Base-by-base conservation (phyloP, 495 filamentous ascomycete genomes). In the Talaromyces wortmannii region DNA sequence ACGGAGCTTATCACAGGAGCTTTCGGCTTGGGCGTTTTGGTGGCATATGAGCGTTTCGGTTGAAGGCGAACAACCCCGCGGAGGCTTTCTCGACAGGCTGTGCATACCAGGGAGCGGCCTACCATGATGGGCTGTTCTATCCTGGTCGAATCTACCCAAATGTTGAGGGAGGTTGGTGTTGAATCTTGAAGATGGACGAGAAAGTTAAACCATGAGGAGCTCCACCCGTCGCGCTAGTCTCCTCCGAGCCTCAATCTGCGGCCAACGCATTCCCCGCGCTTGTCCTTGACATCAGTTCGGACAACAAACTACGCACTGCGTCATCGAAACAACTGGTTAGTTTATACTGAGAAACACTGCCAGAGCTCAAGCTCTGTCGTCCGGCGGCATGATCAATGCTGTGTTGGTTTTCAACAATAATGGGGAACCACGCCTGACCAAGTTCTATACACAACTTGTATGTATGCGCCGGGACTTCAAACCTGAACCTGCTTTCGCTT, bases 331-430 rank as follows among this genome's bases (percentile, higher is more conserved):
- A 2, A 23, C 23, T 4, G 23, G 23, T 4, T 23, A 23, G 23
- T 23, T 23, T 23, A 23, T 23, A 23, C 23, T 4, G 23, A 23
- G 23, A 23, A 23, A 23, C 23, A 23, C 23, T 23, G 23, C 17
- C 7, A 46, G 13, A 16, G 44, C 44, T 43, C 17, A 46, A 8
- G 17, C n/a, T 46, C 44, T 46, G 44, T n/a, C 15, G 44, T n/a
- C 15, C 10, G 52, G 8, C 18, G 45, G 57, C 55, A 98, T 99
- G 94, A 97, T 99, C 73, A 99, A 97, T 80, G 94, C 94, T 33
- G 90, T 99, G 50, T 80, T 99, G 43, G 91, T 99, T 66, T 99
- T 99, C 80, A 99, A 99, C 68, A 96, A 96, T 70, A 88, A 89
- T 56, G 94, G 94, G 57, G 91, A 97, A 66, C 92, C 94, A 13